These are phyloP conservation scores for Mycena crocata DNA, from an alignment of 768 basidiomycete species.

Conservation along the genomic window DNA sequence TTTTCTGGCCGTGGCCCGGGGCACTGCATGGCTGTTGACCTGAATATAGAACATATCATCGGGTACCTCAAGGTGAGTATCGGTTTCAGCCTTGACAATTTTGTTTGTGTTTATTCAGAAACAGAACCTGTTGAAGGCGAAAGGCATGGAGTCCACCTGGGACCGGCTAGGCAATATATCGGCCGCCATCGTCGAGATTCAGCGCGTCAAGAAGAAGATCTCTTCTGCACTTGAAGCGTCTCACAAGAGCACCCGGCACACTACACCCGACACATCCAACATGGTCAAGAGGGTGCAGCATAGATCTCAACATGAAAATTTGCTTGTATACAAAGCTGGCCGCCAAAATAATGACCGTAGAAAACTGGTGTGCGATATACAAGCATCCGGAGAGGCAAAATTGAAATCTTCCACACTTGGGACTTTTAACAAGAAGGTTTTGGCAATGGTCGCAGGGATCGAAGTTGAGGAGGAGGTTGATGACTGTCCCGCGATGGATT, in stretches of 20 bases:
- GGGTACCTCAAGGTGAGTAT: constrained; percentile 45
- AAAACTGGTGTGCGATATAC: neutral
- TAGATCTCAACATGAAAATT: neutral
- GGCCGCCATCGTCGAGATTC: constrained; percentile 39
- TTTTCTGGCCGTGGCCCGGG: neutral
- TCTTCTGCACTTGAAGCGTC: neutral
- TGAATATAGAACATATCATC: constrained; percentile 51
- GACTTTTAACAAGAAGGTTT: constrained; percentile 12
- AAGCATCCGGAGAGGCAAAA: neutral
- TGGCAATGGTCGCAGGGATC: neutral
- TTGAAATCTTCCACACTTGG: constrained; percentile 1
- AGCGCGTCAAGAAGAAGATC: constrained; percentile 45
- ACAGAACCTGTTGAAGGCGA: constrained; percentile 37
- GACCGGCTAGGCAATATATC: constrained; percentile 47
- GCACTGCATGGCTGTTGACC: neutral
- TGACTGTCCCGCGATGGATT: constrained; percentile 30
- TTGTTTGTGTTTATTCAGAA: too few relatives aligned
- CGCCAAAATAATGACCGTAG: neutral
- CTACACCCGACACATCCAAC: constrained; percentile 1
- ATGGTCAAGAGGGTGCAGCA: constrained; percentile 8
- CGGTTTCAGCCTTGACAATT: constrained; percentile 27
- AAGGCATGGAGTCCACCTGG: constrained; percentile 47
- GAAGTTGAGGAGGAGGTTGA: constrained; percentile 42
- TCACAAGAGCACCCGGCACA: constrained; percentile 5
- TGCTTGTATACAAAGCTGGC: neutral